A percentile compares a stretch with the other conserved stretches of the same genome.
These are phyloP conservation scores for Coemansia sp. DNA, from an alignment of 192 early-diverging fungal genomes.

Conservation along the genomic window DNA sequence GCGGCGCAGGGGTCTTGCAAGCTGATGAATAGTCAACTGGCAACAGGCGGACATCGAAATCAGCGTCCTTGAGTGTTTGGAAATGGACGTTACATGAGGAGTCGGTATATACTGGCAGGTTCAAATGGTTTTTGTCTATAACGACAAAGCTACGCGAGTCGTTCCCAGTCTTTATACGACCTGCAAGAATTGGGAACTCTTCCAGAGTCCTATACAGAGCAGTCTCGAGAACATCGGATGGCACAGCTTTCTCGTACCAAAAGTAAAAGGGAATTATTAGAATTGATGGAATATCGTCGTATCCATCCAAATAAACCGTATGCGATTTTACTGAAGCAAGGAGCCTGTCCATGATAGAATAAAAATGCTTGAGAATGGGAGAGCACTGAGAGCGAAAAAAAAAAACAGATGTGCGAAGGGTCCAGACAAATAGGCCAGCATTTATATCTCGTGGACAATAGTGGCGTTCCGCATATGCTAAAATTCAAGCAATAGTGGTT, in stretches of 20 bases:
- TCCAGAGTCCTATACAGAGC: constrained; percentile 16
- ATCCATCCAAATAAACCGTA: constrained; percentile 5
- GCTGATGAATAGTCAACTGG: neutral
- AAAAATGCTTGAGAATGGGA: neutral
- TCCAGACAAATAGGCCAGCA: no score
- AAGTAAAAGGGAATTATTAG: constrained; percentile 10
- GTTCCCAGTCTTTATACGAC: no score
- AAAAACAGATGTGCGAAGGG: no score
- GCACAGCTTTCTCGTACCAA: constrained; percentile 23
- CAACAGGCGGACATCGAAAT: constrained; percentile 7
- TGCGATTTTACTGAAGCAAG: neutral
- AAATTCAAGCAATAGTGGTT: no score
- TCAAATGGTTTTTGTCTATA: constrained; percentile 17
- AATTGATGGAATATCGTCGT: constrained; percentile 9
- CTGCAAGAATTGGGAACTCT: no score
- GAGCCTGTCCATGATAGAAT: constrained; percentile 6
- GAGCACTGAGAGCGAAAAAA: no score
- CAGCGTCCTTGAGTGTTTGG: neutral
- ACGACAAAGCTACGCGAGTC: neutral
- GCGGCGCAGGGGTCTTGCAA: neutral
- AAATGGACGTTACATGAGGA: constrained; percentile 11
- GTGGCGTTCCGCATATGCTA: no score
- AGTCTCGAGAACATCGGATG: constrained; percentile 2
- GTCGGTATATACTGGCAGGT: constrained; percentile 28
- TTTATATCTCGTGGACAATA: no score